Percentiles rank a stretch among this genome's conserved stretches.
phyloP scores from a whole-genome alignment of 1,284 basidiomycete genomes.

The Naganishia sp. region DNA sequence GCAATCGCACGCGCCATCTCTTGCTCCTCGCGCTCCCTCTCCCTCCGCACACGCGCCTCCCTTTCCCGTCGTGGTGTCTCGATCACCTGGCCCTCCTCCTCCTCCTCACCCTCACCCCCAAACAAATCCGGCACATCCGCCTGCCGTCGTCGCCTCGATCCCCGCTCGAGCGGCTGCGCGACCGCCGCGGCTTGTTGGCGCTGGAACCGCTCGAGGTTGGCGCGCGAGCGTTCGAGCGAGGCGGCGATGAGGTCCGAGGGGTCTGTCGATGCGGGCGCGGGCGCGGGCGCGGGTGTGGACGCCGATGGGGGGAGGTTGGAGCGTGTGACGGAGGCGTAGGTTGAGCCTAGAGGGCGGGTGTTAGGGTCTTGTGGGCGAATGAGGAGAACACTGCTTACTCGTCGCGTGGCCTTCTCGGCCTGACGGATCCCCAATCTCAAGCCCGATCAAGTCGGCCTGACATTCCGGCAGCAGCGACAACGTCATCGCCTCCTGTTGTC shows the following conservation, averaged over 20 bases:
- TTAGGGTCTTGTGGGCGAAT: slow-evolving; percentile 16
- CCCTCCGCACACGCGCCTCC: neutral
- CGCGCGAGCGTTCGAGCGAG: slow-evolving; percentile 66
- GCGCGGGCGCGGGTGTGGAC: neutral
- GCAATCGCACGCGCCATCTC: slow-evolving; percentile 39
- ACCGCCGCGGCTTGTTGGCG: slow-evolving; percentile 59
- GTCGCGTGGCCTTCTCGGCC: slow-evolving; percentile 37
- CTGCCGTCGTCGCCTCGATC: slow-evolving; percentile 32
- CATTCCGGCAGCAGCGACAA: slow-evolving; percentile 48
- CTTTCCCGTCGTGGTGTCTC: slow-evolving; percentile 1
- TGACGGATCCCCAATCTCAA: slow-evolving; percentile 46
- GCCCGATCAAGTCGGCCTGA: slow-evolving; percentile 47
- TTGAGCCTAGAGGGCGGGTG: slow-evolving; percentile 29
- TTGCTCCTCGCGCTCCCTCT: neutral
- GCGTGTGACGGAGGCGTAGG: slow-evolving; percentile 23
- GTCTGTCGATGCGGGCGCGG: slow-evolving; percentile 38
- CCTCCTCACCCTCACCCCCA: slow-evolving; percentile 19
- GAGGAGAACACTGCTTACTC: neutral
- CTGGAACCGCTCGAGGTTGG: slow-evolving; percentile 66
- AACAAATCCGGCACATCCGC: slow-evolving; percentile 26
- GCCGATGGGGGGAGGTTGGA: slow-evolving; percentile 12
- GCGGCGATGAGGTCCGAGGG: slow-evolving; percentile 63
- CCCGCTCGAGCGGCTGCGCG: neutral
- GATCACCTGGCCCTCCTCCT: slow-evolving; percentile 15
- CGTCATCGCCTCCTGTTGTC: slow-evolving; percentile 39